These are phyloP conservation scores for Ilyonectria robusta DNA, from an alignment of 2,329 filamentous ascomycete genomes.

Conservation along the genomic window DNA sequence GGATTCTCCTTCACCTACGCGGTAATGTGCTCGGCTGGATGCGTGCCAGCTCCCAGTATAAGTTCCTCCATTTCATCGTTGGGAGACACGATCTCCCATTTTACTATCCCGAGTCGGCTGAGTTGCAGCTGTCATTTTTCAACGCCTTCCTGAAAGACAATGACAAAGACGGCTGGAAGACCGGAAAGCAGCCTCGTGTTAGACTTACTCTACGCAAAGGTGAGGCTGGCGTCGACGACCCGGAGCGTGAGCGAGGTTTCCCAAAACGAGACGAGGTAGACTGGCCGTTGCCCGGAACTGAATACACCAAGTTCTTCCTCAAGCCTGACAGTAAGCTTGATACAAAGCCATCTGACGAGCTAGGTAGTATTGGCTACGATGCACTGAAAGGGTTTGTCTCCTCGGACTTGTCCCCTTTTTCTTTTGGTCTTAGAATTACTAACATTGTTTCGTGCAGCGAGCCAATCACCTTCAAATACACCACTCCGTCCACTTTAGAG, in stretches of 20 bases:
- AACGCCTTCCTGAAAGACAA: slow-evolving; percentile 80
- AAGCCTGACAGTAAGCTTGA: slow-evolving; percentile 55
- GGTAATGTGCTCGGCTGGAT: slow-evolving; percentile 78
- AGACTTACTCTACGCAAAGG: slow-evolving; percentile 75
- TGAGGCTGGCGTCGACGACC: slow-evolving; percentile 76
- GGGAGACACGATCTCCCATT: slow-evolving; percentile 81
- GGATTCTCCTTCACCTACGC: slow-evolving; percentile 77
- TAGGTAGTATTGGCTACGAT: neutral
- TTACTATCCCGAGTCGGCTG: slow-evolving; percentile 78
- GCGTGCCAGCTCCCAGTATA: slow-evolving; percentile 74
- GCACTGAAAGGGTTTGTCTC: neutral
- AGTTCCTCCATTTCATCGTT: slow-evolving; percentile 78
- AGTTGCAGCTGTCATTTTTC: slow-evolving; percentile 76
- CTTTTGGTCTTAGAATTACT: neutral
- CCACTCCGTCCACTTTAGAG: slow-evolving; percentile 70
- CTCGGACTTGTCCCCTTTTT: too few species aligned
- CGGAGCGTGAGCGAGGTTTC: slow-evolving; percentile 70
- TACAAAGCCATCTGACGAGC: too few species aligned
- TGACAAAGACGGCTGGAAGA: slow-evolving; percentile 68
- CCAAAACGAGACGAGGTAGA: slow-evolving; percentile 68
- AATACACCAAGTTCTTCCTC: slow-evolving; percentile 74
- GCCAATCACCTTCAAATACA: slow-evolving; percentile 66
- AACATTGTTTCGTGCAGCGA: slow-evolving; percentile 8
- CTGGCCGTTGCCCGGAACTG: slow-evolving; percentile 77
- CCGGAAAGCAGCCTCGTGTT: slow-evolving; percentile 71